Conservation (phyloP, 2,329 filamentous ascomycete genomes). For the Botrytis cinerea region DNA sequence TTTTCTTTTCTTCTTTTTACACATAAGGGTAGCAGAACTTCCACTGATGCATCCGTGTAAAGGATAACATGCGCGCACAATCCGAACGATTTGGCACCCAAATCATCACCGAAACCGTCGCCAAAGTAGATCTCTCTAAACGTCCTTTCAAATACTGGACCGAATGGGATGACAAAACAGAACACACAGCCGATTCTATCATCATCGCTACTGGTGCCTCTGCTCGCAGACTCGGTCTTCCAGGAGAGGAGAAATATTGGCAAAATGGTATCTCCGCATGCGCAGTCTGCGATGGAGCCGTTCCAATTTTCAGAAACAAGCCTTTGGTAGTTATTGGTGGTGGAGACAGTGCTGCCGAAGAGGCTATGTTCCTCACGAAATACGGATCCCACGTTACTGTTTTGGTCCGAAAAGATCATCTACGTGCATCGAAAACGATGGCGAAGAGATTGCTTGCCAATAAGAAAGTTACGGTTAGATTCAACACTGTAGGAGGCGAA, state of each 20-base stretch:
- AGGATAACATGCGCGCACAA: conserved; percentile 86
- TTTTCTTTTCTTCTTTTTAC: not conserved
- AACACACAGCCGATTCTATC: conserved; percentile 85
- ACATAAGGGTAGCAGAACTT: not conserved
- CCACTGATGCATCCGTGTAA: conserved; percentile 11
- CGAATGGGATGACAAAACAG: conserved; percentile 80
- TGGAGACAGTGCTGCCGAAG: conserved; percentile 94
- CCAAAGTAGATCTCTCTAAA: conserved; percentile 78
- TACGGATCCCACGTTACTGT: conserved; percentile 95
- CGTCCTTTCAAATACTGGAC: conserved; percentile 92
- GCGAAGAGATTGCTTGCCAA: conserved; percentile 78
- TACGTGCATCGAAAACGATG: conserved; percentile 91
- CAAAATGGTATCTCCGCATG: conserved; percentile 95
- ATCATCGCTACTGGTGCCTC: conserved; percentile 97
- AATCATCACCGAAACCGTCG: conserved; percentile 90
- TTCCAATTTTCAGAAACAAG: conserved; percentile 97
- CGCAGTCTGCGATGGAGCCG: conserved; percentile 94
- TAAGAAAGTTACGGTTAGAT: conserved; percentile 88
- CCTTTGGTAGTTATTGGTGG: conserved; percentile 94
- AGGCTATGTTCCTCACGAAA: conserved; percentile 96
- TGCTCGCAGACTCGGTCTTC: conserved; percentile 76
- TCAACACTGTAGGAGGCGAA: conserved; percentile 79
- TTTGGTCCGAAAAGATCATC: conserved; percentile 81
- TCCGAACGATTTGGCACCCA: conserved; percentile 89
- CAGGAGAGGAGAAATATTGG: conserved; percentile 95